Conservation (phyloP, 2,329 filamentous ascomycete genomes). For the Cercospora sesami region DNA sequence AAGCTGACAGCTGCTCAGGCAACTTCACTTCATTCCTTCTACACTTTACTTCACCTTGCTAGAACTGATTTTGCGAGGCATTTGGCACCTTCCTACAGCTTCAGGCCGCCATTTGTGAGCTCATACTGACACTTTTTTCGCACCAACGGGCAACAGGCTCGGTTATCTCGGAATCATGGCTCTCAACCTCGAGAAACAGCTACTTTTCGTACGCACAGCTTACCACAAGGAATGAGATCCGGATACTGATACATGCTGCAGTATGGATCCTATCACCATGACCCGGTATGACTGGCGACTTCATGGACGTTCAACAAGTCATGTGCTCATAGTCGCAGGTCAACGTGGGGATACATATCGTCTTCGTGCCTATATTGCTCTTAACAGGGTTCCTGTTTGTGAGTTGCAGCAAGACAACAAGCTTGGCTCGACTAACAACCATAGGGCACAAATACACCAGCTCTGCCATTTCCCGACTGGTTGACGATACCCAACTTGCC, state of each 20-base stretch:
- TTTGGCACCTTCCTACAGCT: not conserved
- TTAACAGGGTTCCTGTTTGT: slow-evolving; percentile 72
- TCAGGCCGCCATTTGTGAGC: not conserved
- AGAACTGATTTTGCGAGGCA: not conserved
- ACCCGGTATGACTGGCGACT: slow-evolving; percentile 52
- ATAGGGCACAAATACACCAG: slow-evolving; percentile 59
- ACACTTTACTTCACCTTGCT: not conserved
- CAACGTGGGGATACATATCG: slow-evolving; percentile 77
- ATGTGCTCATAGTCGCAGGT: slow-evolving; percentile 49
- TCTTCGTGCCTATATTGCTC: slow-evolving; percentile 74
- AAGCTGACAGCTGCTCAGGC: not conserved
- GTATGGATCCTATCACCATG: slow-evolving; percentile 84
- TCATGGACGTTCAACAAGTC: not conserved
- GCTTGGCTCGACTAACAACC: not conserved
- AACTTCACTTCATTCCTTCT: slow-evolving; percentile 12
- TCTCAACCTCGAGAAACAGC: slow-evolving; percentile 77
- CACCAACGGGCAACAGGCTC: not conserved
- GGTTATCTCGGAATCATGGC: slow-evolving; percentile 42
- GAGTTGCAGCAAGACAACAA: slow-evolving; percentile 38
- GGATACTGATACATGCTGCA: slow-evolving; percentile 41
- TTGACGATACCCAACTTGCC: slow-evolving; percentile 59
- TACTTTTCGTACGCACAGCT: slow-evolving; percentile 68
- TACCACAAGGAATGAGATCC: not conserved
- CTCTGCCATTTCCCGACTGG: slow-evolving; percentile 56
- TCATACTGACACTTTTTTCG: not conserved